These are phyloP conservation scores for Rhizopus sp. DNA, from an alignment of 371 early-diverging fungal genomes.

Conservation along the genomic window DNA sequence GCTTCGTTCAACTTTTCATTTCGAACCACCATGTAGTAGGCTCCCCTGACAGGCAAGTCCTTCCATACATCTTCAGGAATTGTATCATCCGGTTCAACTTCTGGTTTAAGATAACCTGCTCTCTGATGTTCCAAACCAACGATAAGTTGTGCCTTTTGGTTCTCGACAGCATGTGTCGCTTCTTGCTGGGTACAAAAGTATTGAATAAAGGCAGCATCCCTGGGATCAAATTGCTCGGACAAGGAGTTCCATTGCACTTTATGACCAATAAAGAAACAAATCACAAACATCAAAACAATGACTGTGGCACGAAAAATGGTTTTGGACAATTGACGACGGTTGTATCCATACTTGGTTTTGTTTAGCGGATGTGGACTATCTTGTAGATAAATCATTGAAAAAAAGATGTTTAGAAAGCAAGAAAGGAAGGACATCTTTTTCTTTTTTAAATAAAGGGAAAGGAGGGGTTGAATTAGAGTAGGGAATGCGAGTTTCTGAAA, in stretches of 20 bases:
- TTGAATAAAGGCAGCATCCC: slow-evolving; percentile 14
- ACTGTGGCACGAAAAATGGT: background rate
- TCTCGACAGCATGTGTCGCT: background rate
- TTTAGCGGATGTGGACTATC: background rate
- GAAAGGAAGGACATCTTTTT: background rate
- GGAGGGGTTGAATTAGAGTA: background rate
- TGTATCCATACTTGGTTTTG: background rate
- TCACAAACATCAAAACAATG: background rate
- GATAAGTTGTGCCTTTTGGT: background rate
- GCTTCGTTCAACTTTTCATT: slow-evolving; percentile 36
- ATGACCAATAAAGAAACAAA: slow-evolving; percentile 15
- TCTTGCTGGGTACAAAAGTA: slow-evolving; percentile 18
- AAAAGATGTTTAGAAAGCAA: background rate
- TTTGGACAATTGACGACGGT: background rate
- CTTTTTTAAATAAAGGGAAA: background rate
- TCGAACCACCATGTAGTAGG: slow-evolving; percentile 40
- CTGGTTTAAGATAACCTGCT: slow-evolving; percentile 2
- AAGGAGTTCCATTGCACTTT: slow-evolving; percentile 15
- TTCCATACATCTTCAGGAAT: slow-evolving; percentile 24
- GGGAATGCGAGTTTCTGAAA: background rate
- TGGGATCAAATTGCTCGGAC: slow-evolving; percentile 10
- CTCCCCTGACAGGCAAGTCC: slow-evolving; percentile 36
- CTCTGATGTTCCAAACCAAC: slow-evolving; percentile 9
- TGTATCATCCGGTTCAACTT: slow-evolving; percentile 13
- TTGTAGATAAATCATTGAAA: background rate